Evolutionary conservation across 2,329 filamentous ascomycete genomes (phyloP), one percentile per base, ranked within the genome.

Genomic region (Hypoxylon sp.): DNA sequence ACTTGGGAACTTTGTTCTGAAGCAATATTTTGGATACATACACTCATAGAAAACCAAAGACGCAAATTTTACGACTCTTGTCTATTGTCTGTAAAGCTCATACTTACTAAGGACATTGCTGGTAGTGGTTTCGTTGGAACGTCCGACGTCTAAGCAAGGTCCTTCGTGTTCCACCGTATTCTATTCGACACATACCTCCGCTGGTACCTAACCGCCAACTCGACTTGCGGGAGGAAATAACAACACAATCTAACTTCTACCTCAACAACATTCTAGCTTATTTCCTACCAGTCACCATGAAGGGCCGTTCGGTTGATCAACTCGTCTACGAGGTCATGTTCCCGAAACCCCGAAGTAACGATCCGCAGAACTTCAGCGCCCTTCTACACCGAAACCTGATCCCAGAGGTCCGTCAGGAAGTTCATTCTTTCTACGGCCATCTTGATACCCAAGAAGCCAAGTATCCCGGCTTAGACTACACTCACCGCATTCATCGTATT

Each of bases 381-480:
- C 80, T 91, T 31, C 79, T 92, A 35, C 83, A 86, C 62, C 83
- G 86, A 52, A 81, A 84, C 69, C 81, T 92, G 37, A 87, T 92
- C 38, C 82, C 83, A 59, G 89, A 92, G 75, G 88, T 92, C 50
- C 87, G 89, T 50, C 85, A 89, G 66, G 89, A 92, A 70, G 90
- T 89, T 1, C 82, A 87, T 60, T 82, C 85, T 41, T 92, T 90
- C 73, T 92, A 90, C 71, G 89, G 89, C 61, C 86, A 89, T 65
- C 81, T 92, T 59, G 86, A 90, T 66, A 90, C 87, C 17, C 83
- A 87, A 61, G 89, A 93, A 75, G 88, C 89, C 60, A 89, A 90
- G 63, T 92, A 92, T 61, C 89, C 89, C 0, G 89, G 89, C 20
- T 81, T 93, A 47, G 89, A 93, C 75, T 93, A 93, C 75, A 84